Evolutionary conservation across 2,329 filamentous ascomycete genomes (phyloP).

Genomic region (Spiromastix sp.): DNA sequence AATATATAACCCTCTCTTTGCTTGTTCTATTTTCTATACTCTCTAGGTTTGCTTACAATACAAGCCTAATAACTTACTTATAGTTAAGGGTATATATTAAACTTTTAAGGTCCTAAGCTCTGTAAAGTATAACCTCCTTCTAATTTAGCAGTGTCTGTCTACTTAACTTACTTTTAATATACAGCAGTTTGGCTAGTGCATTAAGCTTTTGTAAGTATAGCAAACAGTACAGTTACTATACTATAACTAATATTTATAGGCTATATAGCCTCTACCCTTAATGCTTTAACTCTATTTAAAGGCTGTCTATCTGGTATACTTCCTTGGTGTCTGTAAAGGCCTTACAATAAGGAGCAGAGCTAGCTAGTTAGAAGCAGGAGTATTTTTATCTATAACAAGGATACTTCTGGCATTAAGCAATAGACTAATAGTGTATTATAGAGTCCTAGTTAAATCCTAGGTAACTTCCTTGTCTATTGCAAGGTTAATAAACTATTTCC

Average conservation of each 20-base stretch:
- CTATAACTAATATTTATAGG: slow-evolving; percentile 58
- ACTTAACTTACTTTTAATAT: slow-evolving; percentile 16
- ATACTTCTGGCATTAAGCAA: slow-evolving; percentile 80
- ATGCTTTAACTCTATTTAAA: slow-evolving; percentile 73
- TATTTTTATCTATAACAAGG: slow-evolving; percentile 86
- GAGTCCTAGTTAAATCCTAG: slow-evolving; percentile 79
- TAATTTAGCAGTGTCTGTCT: no score
- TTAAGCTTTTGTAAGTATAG: no score
- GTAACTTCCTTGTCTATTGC: slow-evolving; percentile 77
- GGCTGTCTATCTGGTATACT: slow-evolving; percentile 61
- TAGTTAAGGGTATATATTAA: no score
- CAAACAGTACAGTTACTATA: slow-evolving; percentile 35
- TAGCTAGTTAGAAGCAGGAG: slow-evolving; percentile 73
- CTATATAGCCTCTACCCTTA: slow-evolving; percentile 56
- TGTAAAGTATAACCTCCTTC: no score
- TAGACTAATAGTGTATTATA: slow-evolving; percentile 90
- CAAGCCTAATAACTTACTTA: no score
- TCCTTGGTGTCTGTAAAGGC: slow-evolving; percentile 67
- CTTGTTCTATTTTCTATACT: no score
- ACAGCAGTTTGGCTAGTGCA: slow-evolving; percentile 14
- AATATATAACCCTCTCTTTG: no score
- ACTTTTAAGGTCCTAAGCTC: no score
- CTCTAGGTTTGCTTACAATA: no score
- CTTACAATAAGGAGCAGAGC: slow-evolving; percentile 72
- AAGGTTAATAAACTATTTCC: slow-evolving; percentile 69